These are phyloP conservation scores for Gymnopilus junonius DNA, from an alignment of 768 basidiomycete species.

Conservation along the genomic window DNA sequence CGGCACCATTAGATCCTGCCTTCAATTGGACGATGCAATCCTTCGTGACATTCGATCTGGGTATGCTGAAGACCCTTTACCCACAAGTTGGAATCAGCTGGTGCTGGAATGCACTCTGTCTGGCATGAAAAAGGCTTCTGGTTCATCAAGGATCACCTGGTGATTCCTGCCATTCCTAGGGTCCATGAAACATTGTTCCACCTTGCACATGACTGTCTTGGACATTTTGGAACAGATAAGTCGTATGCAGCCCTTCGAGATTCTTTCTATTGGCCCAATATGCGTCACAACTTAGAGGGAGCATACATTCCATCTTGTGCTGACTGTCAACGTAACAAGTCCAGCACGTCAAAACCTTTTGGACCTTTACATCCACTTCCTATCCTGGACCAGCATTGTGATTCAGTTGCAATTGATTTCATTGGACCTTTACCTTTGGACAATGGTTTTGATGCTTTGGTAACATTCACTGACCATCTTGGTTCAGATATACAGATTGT, in stretches of 20 bases:
- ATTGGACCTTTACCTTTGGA: no score
- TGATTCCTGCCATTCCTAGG: neutral
- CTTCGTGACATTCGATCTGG: neutral
- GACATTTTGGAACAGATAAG: constrained; percentile 12
- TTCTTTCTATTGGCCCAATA: no score
- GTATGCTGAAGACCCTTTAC: neutral
- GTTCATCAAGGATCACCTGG: neutral
- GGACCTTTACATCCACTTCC: no score
- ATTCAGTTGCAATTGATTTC: no score
- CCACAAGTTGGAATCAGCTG: neutral
- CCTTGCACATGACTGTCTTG: constrained; percentile 10
- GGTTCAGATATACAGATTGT: no score
- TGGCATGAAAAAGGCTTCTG: neutral
- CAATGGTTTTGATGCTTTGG: no score
- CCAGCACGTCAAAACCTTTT: neutral
- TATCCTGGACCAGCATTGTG: no score
- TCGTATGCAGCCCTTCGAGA: neutral
- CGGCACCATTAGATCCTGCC: neutral
- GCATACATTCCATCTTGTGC: neutral
- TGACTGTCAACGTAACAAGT: neutral
- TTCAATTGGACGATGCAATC: neutral
- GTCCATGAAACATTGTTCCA: neutral
- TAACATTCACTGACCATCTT: no score
- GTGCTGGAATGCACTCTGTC: neutral
- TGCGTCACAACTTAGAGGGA: no score